phyloP scores from a whole-genome alignment of 306 rosid species.

The Vigna trinervia region DNA sequence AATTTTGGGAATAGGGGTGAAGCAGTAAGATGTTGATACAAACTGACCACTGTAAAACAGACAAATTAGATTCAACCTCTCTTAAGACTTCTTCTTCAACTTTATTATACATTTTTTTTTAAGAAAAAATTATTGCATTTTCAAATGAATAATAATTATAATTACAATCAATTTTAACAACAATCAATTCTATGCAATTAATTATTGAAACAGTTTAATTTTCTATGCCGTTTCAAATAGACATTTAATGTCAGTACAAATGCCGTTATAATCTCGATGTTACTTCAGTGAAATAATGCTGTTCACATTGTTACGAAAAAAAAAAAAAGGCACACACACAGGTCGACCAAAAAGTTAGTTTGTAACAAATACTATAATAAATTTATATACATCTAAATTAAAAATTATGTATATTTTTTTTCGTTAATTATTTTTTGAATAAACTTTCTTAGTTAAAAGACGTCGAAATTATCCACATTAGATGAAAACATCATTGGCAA shows the following conservation, averaged over 20 bases:
- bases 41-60: background rate
- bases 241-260: too few species aligned
- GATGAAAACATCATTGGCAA: too few species aligned
- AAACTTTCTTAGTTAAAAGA: too few species aligned
- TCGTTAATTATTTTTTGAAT: too few species aligned
- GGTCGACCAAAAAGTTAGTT: background rate
- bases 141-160: too few species aligned
- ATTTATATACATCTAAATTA: background rate
- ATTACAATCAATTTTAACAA: too few species aligned
- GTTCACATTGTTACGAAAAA: background rate
- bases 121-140: too few species aligned
- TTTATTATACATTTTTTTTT: background rate
- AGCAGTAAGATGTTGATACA: constrained; percentile 14
- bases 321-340: background rate
- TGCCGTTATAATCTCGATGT: background rate
- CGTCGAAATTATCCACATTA: too few species aligned
- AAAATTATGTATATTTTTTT: too few species aligned
- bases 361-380: background rate
- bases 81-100: background rate
- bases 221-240: too few species aligned
- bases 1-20: background rate
- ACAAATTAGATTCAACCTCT: background rate
- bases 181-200: too few species aligned
- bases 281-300: background rate
- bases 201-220: too few species aligned